phyloP scores from a whole-genome alignment of 2,329 filamentous ascomycete genomes.

The Nothopassalora personata region DNA sequence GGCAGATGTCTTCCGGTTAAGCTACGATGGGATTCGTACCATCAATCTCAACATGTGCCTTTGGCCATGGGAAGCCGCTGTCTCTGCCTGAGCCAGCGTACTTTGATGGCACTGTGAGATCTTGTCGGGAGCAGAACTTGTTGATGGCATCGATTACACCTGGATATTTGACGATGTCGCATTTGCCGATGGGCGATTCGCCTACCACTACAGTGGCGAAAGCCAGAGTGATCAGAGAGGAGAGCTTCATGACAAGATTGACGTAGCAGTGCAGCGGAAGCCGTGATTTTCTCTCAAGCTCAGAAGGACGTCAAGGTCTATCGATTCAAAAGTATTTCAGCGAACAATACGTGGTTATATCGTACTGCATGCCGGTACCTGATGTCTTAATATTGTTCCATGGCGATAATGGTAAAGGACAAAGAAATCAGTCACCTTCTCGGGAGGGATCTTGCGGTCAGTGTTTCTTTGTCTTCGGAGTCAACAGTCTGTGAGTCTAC shows the following conservation, averaged over 20 bases:
- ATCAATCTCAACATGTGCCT: neutral
- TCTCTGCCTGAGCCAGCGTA: neutral
- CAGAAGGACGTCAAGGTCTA: neutral
- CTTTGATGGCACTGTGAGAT: conserved; percentile 2
- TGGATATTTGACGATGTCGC: neutral
- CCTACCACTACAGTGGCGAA: neutral
- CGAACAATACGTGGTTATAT: neutral
- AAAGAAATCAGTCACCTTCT: neutral
- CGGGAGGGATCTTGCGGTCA: no score
- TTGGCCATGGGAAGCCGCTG: neutral
- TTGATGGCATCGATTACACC: conserved; percentile 3
- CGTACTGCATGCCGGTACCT: neutral
- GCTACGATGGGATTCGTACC: neutral
- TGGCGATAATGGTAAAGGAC: neutral
- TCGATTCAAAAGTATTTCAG: no score
- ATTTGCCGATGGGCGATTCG: neutral
- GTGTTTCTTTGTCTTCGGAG: no score
- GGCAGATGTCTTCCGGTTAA: neutral
- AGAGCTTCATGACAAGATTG: neutral
- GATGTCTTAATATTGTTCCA: neutral
- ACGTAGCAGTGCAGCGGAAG: no score
- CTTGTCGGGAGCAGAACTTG: conserved; percentile 4
- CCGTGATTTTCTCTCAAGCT: neutral
- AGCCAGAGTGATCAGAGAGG: neutral
- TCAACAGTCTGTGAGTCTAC: neutral